Percentiles rank a stretch among this genome's conserved stretches.
Conservation (phyloP, 495 filamentous ascomycete species). For the Aspergillus ellipticus region DNA sequence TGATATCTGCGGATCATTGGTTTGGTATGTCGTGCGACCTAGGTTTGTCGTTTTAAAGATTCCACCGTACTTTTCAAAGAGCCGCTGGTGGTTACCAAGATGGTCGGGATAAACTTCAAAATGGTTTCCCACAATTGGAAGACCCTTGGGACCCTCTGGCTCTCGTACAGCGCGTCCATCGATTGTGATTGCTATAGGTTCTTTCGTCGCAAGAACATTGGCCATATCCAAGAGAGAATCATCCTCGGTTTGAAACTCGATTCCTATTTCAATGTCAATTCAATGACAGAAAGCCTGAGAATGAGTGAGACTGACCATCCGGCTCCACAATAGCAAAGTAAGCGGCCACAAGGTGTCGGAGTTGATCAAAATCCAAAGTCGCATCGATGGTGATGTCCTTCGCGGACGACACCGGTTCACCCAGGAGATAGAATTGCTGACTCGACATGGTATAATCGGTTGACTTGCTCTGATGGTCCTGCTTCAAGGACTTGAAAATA, state of each 20-base stretch:
- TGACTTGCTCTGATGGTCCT: neutral
- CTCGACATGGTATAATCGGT: conserved; percentile 24
- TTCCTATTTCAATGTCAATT: conserved; percentile 22
- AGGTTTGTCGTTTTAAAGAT: conserved; percentile 53
- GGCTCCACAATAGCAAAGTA: conserved; percentile 42
- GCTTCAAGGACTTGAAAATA: neutral
- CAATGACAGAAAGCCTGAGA: neutral
- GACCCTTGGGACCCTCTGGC: conserved; percentile 39
- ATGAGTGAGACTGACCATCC: conserved; percentile 9
- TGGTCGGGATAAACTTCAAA: conserved; percentile 58
- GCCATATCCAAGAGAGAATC: conserved; percentile 19
- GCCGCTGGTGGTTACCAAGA: conserved; percentile 54
- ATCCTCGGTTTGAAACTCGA: conserved; percentile 36
- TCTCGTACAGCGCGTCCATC: conserved; percentile 42
- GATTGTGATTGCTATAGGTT: conserved; percentile 38
- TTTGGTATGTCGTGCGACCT: conserved; percentile 46
- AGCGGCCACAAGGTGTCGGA: conserved; percentile 39
- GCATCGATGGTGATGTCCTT: conserved; percentile 35
- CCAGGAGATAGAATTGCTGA: conserved; percentile 42
- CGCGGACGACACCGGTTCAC: conserved; percentile 36
- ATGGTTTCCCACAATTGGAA: conserved; percentile 50
- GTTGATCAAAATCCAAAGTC: conserved; percentile 23
- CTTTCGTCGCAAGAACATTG: conserved; percentile 25
- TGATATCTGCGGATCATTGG: conserved; percentile 46
- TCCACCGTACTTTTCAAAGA: conserved; percentile 50